These are phyloP conservation scores for Leptographium radiaticola DNA, from an alignment of 2,329 filamentous ascomycete genomes.

Conservation along the genomic window DNA sequence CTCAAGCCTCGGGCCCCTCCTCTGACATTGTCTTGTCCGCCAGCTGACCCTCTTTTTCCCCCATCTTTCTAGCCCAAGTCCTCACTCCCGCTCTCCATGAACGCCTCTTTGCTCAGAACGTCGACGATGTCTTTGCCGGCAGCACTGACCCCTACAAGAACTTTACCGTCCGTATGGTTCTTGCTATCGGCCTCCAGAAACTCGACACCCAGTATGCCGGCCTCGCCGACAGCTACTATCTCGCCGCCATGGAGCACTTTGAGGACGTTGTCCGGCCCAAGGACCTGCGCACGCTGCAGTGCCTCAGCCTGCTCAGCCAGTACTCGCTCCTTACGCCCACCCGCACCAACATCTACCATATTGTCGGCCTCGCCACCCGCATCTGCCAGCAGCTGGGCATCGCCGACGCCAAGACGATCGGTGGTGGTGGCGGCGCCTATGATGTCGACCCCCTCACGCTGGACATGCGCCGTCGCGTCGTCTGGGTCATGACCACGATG, in stretches of 20 bases:
- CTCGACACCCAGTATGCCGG: conserved; percentile 83
- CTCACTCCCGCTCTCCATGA: conserved; percentile 84
- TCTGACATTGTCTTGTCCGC: background rate
- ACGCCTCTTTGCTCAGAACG: conserved; percentile 58
- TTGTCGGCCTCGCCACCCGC: conserved; percentile 75
- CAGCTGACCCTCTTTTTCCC: no score
- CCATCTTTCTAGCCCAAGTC: conserved; percentile 56
- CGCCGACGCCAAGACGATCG: conserved; percentile 79
- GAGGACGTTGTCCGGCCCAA: conserved; percentile 77
- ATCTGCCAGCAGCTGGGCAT: conserved; percentile 83
- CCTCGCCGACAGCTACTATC: conserved; percentile 86
- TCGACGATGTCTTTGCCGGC: conserved; percentile 70
- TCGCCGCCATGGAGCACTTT: conserved; percentile 74
- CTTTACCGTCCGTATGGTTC: conserved; percentile 79
- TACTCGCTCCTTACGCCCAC: conserved; percentile 91
- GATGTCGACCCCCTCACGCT: conserved; percentile 59
- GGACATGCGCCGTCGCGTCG: conserved; percentile 78
- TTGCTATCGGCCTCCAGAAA: conserved; percentile 91
- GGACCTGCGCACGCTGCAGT: conserved; percentile 83
- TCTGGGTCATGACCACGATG: conserved; percentile 81
- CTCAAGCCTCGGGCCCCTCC: background rate
- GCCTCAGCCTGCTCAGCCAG: conserved; percentile 72
- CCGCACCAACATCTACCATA: conserved; percentile 82
- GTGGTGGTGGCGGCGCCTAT: conserved; percentile 45
- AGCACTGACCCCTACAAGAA: conserved; percentile 70